Evolutionary conservation across 208 protist genomes (phyloP).

Genomic region (Leishmania tropica): DNA sequence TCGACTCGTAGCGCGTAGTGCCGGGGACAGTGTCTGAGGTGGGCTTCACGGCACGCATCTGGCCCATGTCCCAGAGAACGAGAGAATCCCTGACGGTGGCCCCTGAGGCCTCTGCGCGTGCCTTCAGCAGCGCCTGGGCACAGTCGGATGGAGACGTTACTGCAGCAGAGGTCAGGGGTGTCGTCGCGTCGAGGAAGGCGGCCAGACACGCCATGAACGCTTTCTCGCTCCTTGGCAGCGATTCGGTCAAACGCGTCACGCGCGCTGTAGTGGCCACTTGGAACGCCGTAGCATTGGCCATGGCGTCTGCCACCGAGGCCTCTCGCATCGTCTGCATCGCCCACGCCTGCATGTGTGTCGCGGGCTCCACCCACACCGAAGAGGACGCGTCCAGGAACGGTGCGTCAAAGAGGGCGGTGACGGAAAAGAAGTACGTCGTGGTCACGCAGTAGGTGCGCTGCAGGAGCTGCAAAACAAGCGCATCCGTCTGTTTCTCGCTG

Average conservation of each 20-base stretch:
- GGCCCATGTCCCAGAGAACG: slow-evolving; percentile 12
- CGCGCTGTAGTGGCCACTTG: neutral
- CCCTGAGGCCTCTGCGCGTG: neutral
- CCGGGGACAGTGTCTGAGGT: slow-evolving; percentile 7
- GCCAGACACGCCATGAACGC: slow-evolving; percentile 16
- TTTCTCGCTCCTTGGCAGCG: slow-evolving; percentile 6
- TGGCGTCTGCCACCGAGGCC: neutral
- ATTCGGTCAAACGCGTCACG: neutral
- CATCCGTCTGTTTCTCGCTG: neutral
- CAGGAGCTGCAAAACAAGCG: slow-evolving; percentile 3
- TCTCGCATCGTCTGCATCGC: slow-evolving; percentile 26
- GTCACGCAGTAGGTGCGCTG: slow-evolving; percentile 22
- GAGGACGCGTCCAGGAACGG: slow-evolving; percentile 16
- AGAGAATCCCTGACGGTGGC: neutral
- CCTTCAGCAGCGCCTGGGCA: slow-evolving; percentile 12
- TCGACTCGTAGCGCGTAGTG: slow-evolving; percentile 26
- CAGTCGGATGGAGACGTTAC: slow-evolving; percentile 22
- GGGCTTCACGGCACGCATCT: slow-evolving; percentile 5
- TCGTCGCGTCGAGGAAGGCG: slow-evolving; percentile 16
- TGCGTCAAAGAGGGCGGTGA: slow-evolving; percentile 22
- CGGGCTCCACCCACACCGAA: slow-evolving; percentile 25
- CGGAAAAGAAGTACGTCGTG: slow-evolving; percentile 19
- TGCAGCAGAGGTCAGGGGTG: slow-evolving; percentile 12
- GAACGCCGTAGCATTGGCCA: slow-evolving; percentile 12
- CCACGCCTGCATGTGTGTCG: slow-evolving; percentile 20